Conservation (phyloP, 805 yeast species). For the Cyberlindnera sargentensis region DNA sequence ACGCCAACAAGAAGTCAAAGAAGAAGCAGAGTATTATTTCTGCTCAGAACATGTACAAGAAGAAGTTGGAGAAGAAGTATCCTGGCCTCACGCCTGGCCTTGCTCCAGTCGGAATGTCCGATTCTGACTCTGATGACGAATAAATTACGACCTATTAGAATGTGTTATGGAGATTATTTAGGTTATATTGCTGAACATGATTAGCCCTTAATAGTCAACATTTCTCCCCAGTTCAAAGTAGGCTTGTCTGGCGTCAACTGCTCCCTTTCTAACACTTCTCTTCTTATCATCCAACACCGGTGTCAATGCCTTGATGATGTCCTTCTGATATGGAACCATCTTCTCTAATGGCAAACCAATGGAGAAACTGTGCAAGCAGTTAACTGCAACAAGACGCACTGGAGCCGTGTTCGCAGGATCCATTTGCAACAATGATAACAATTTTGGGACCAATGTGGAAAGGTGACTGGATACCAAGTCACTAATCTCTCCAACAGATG, state of each 20-base stretch:
- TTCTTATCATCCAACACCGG: slow-evolving; percentile 63
- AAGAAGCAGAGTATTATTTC: slow-evolving; percentile 15
- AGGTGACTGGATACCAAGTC: slow-evolving; percentile 47
- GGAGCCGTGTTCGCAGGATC: slow-evolving; percentile 32
- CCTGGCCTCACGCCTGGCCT: slow-evolving; percentile 79
- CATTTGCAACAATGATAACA: slow-evolving; percentile 30
- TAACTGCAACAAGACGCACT: slow-evolving; percentile 51
- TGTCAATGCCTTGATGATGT: slow-evolving; percentile 39
- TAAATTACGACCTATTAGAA: neutral
- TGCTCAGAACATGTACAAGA: slow-evolving; percentile 27
- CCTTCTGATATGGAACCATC: slow-evolving; percentile 41
- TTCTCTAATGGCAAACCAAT: slow-evolving; percentile 31
- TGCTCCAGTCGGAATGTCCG: slow-evolving; percentile 70
- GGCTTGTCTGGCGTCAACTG: slow-evolving; percentile 74
- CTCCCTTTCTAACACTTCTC: slow-evolving; percentile 67
- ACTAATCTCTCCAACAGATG: slow-evolving; percentile 50
- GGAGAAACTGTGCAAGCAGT: slow-evolving; percentile 45
- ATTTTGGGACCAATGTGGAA: slow-evolving; percentile 46
- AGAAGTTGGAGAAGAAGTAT: slow-evolving; percentile 25
- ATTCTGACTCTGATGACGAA: slow-evolving; percentile 35
- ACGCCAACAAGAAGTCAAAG: slow-evolving; percentile 21
- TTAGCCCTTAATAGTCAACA: slow-evolving; percentile 22
- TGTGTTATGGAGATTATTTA: neutral
- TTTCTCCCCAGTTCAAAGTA: slow-evolving; percentile 49
- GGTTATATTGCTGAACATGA: no score